phyloP scores from a whole-genome alignment of 2,329 filamentous ascomycete genomes.

The Aspergillus awamori region DNA sequence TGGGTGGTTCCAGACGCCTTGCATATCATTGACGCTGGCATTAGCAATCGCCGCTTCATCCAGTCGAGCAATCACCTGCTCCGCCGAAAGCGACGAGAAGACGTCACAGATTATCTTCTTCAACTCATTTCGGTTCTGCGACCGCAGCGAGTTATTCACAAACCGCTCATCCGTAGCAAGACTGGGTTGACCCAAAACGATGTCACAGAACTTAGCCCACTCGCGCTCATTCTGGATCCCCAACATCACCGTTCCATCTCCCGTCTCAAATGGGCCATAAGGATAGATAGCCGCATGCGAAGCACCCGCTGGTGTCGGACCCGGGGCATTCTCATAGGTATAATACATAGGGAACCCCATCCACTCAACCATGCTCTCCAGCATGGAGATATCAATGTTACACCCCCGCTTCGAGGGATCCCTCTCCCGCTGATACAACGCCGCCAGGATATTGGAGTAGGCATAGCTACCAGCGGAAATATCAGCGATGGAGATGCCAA shows the following conservation, averaged over 20 bases:
- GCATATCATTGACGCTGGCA: constrained; percentile 59
- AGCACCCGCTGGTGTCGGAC: constrained; percentile 52
- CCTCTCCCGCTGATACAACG: constrained; percentile 52
- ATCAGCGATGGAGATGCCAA: constrained; percentile 59
- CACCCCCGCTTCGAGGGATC: constrained; percentile 49
- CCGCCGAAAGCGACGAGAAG: constrained; percentile 45
- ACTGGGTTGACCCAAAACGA: constrained; percentile 49
- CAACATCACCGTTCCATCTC: constrained; percentile 56
- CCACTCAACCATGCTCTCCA: constrained; percentile 63
- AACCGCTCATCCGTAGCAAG: constrained; percentile 54
- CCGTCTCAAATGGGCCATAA: constrained; percentile 58
- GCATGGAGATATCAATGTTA: constrained; percentile 60
- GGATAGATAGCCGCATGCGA: constrained; percentile 60
- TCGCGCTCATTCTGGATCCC: constrained; percentile 63
- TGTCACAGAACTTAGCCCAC: constrained; percentile 54
- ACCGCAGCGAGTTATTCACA: constrained; percentile 50
- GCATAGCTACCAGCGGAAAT: constrained; percentile 59
- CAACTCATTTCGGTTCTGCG: constrained; percentile 52
- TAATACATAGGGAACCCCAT: constrained; percentile 62
- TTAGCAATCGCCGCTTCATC: constrained; percentile 58
- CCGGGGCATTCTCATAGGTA: constrained; percentile 49
- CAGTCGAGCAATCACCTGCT: constrained; percentile 47
- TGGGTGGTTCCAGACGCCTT: constrained; percentile 57
- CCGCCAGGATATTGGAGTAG: constrained; percentile 55
- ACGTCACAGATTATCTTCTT: constrained; percentile 49